Evolutionary conservation across 2,329 filamentous ascomycete species (phyloP), one percentile per base, ranked within the genome.

Genomic region (Ophiocordyceps camponoti-saundersi): DNA sequence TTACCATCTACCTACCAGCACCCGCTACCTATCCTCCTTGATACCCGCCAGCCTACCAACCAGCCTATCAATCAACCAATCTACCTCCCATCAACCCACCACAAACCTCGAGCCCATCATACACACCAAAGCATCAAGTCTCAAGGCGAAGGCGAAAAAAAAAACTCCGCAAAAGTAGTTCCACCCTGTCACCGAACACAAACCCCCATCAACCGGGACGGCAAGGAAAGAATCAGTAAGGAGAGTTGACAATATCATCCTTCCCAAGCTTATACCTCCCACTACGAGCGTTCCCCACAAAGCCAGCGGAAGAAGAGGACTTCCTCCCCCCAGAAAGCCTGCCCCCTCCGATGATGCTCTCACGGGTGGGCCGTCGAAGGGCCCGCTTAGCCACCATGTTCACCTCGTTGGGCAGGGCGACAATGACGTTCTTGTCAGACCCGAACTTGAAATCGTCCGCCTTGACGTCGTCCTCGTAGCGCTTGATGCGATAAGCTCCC

Each of bases 371-470:
- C 58, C 81, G 81, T 71, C 86, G 86, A 59, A 98, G 75, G 48
- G 79, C 82, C 55, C 82, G 77, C 64, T 90, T 89, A 43, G 82
- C 83, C 13, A 98, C 86, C 89, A 96, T 96, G 64, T 95, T 93
- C 54, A 98, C 92, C 63, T 96, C 89, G 60, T 98, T 95, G 2
- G 92, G 89, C 52, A 98, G 69, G 1, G 92, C 92, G 34, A 98
- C 90, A 57, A 98, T 95, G 56, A 98, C 87, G 57, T 95, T 95
- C 76, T 95, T 94, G 64, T 98, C 92, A 6, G 82, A 89, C 44
- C 90, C 90, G 58, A 88, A 98, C 57, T 92, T 88, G 79, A 98
- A 98, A 62, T 98, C 94, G 62, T 98, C 92, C 4, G 92, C 92
- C 72, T 93, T 95, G 59, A 98, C 88, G 52, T 94, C 84, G 57